phyloP scores from a whole-genome alignment of 139 green algal genomes.

The Ettlia oleoabundans region DNA sequence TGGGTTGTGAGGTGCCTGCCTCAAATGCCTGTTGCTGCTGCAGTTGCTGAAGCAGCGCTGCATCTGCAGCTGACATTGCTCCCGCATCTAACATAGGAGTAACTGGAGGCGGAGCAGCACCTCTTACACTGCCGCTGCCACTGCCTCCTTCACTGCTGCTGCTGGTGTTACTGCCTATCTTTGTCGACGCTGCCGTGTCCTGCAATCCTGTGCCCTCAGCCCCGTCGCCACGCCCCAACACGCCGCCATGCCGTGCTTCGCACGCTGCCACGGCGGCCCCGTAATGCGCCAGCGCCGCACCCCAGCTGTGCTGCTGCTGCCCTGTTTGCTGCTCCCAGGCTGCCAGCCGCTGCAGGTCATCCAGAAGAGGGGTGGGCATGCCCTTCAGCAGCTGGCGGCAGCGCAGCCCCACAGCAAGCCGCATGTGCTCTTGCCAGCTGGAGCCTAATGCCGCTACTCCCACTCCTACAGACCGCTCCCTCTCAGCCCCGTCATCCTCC shows the following conservation, averaged over 20 bases:
- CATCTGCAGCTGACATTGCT: too few species aligned
- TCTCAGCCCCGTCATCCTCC: too few species aligned
- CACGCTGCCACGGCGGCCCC: background rate
- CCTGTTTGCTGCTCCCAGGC: background rate
- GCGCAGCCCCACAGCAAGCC: conserved; percentile 3
- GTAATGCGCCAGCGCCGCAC: background rate
- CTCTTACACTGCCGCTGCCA: too few species aligned
- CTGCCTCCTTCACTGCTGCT: too few species aligned
- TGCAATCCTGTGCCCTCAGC: background rate
- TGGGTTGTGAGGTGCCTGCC: too few species aligned
- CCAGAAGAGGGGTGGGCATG: conserved; percentile 16
- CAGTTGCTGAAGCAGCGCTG: too few species aligned
- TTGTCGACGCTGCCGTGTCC: background rate
- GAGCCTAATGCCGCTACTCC: background rate
- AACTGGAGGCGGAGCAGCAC: too few species aligned
- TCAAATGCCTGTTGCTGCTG: too few species aligned
- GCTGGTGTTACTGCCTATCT: too few species aligned
- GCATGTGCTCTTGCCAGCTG: conserved; percentile 18
- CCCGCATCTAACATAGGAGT: too few species aligned
- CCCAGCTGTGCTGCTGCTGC: background rate
- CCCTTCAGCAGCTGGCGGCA: conserved; percentile 1
- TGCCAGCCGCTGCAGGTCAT: conserved; percentile 24
- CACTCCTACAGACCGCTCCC: background rate
- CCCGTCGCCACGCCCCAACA: background rate
- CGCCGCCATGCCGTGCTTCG: conserved; percentile 1